Evolutionary conservation across 164 flowering plant genomes (phyloP).

Genomic region (Nelumbo lutea): DNA sequence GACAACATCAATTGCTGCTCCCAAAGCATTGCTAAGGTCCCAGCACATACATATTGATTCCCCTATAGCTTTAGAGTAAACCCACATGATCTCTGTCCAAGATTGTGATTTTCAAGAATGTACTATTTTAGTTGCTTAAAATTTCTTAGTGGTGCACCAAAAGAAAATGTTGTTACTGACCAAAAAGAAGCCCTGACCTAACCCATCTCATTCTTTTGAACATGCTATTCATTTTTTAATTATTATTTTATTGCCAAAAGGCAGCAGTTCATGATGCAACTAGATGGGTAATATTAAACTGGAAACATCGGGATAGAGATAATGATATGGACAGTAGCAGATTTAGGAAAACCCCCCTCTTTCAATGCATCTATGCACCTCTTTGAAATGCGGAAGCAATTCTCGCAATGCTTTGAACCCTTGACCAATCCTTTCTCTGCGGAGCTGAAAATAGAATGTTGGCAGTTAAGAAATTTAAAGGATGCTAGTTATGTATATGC

Average conservation of each 20-base stretch:
- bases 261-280: not conserved
- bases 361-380: slow-evolving; percentile 23
- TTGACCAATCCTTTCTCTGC: slow-evolving; percentile 37
- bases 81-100: no score
- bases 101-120: no score
- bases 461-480: not conserved
- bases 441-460: slow-evolving; percentile 28
- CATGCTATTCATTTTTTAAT: not conserved
- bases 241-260: not conserved
- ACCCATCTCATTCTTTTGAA: not conserved
- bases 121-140: no score
- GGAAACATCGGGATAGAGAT: not conserved
- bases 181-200: not conserved
- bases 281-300: not conserved
- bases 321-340: not conserved
- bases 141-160: not conserved
- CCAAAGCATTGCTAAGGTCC: no score
- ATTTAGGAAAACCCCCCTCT: not conserved
- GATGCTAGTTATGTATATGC: not conserved
- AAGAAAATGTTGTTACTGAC: not conserved
- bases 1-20: no score
- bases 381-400: slow-evolving; percentile 36
- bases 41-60: no score
- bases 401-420: slow-evolving; percentile 36
- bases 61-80: no score